phyloP scores from a whole-genome alignment of 805 yeast species.

The Starmerella bombi region DNA sequence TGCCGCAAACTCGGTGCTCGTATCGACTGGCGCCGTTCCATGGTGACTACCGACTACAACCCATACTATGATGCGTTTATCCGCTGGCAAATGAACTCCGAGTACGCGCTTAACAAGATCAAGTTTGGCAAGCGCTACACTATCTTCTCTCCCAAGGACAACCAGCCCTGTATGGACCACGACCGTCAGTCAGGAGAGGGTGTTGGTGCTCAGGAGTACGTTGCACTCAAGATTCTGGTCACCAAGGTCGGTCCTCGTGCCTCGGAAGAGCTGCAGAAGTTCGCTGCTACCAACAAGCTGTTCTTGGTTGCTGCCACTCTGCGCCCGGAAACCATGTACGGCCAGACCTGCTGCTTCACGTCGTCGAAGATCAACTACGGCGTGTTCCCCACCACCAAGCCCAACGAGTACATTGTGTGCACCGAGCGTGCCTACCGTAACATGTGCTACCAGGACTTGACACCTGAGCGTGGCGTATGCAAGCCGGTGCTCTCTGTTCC shows the following conservation, averaged over 20 bases:
- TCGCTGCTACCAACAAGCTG: constrained; percentile 46
- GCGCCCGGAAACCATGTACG: constrained; percentile 98
- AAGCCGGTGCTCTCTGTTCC: constrained; percentile 43
- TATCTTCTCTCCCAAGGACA: constrained; percentile 92
- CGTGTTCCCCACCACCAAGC: constrained; percentile 67
- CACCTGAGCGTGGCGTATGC: constrained; percentile 76
- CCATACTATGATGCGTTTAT: constrained; percentile 91
- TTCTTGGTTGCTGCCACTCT: constrained; percentile 90
- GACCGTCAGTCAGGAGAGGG: constrained; percentile 97
- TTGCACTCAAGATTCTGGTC: constrained; percentile 65
- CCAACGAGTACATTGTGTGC: constrained; percentile 60
- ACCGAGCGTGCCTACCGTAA: constrained; percentile 94
- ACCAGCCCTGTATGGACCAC: constrained; percentile 99
- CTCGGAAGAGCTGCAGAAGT: constrained; percentile 32
- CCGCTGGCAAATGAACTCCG: constrained; percentile 89
- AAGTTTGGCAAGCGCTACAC: constrained; percentile 98
- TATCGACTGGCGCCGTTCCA: constrained; percentile 96
- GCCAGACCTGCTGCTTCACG: constrained; percentile 96
- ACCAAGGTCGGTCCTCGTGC: constrained; percentile 35
- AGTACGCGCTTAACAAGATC: constrained; percentile 76
- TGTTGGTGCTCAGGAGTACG: constrained; percentile 91
- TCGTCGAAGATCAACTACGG: constrained; percentile 92
- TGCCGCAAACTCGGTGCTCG: constrained; percentile 77
- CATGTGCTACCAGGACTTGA: constrained; percentile 88
- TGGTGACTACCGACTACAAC: constrained; percentile 88